Base-by-base conservation (phyloP, 495 filamentous ascomycete genomes). In the Neurospora intermedia region DNA sequence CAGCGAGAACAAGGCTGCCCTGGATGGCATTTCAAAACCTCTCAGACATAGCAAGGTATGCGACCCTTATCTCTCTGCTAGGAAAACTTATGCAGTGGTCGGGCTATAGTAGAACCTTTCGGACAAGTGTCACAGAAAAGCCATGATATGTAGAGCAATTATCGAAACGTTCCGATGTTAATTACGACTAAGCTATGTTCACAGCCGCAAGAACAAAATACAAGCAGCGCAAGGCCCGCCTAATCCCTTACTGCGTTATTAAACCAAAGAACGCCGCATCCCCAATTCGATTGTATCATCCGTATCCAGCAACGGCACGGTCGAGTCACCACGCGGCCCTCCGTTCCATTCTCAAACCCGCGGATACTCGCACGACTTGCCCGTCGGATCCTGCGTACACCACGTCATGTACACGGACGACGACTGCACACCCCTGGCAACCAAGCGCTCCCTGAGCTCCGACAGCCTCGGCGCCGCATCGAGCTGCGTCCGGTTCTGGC, bases 401-500 rank as follows among this genome's bases (percentile, higher is more conserved):
- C 78, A 87, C 2, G 81, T 77, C 86, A 86, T 86, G 73, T 86
- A 82, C 13, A 88, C 84, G 16, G 90, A 86, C 69, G 87, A 85
- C 4, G 87, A 86, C n/a, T 80, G 59, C 27, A 95, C 82, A 1
- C 92, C 92, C 73, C 86, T 83, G 23, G 80, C 81, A 35, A 95
- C 86, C 81, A 94, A 78, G 59, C 92, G 83, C 84, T 94, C 92
- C 70, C 93, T 85, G 81, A 91, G 86, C 81, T 93, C 91, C 31
- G 83, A 85, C 76, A 95, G 79, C 70, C 93, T 83, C 42, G 88
- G 90, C 71, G 82, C 84, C 7, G 90, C 91, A 71, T 88, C 86
- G 16, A 90, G 74, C 80, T 91, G 89, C 66, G 86, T 91, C 71
- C 91, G 83, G 78, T 91, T 92, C 72, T 85, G 77, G 6, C 91